These are phyloP conservation scores for Nadsonia fulvescens DNA, from an alignment of 805 yeast genomes.

Conservation along the genomic window DNA sequence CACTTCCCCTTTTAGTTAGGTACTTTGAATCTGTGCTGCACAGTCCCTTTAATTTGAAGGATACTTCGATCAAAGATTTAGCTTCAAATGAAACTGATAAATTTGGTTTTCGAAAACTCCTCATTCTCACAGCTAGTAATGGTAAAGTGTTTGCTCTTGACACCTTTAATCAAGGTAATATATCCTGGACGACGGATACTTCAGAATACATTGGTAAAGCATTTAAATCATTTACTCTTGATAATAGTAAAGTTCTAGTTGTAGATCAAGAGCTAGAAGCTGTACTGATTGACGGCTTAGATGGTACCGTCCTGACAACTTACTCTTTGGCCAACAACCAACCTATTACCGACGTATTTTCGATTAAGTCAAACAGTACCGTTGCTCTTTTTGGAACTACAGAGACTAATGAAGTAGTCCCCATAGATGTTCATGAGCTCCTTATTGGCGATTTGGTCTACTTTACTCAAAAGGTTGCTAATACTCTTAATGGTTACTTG, in stretches of 20 bases:
- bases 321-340: slow-evolving; percentile 4
- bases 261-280: slow-evolving; percentile 1
- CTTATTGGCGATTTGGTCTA: slow-evolving; percentile 5
- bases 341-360: slow-evolving; percentile 2
- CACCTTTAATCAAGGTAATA: slow-evolving; percentile 6
- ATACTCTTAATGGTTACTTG: slow-evolving; percentile 9
- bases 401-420: slow-evolving; percentile 3
- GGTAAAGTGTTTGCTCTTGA: slow-evolving; percentile 10
- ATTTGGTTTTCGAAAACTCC: slow-evolving; percentile 18
- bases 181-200: slow-evolving; percentile 2
- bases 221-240: no score
- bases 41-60: slow-evolving; percentile 1
- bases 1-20: slow-evolving; percentile 7
- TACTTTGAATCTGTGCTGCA: slow-evolving; percentile 4
- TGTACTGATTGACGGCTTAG: slow-evolving; percentile 1
- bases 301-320: background rate
- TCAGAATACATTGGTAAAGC: no score
- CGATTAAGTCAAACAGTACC: slow-evolving; percentile 1
- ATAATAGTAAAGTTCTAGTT: no score
- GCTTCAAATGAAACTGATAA: slow-evolving; percentile 7
- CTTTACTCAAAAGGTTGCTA: slow-evolving; percentile 6
- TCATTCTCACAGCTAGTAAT: slow-evolving; percentile 15
- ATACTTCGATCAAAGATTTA: slow-evolving; percentile 1
- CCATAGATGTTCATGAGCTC: slow-evolving; percentile 5
- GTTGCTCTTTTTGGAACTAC: slow-evolving; percentile 1